Evolutionary conservation across 768 basidiomycete genomes (phyloP), one percentile per base, ranked within the genome.

Genomic region (Amanita molliuscula): DNA sequence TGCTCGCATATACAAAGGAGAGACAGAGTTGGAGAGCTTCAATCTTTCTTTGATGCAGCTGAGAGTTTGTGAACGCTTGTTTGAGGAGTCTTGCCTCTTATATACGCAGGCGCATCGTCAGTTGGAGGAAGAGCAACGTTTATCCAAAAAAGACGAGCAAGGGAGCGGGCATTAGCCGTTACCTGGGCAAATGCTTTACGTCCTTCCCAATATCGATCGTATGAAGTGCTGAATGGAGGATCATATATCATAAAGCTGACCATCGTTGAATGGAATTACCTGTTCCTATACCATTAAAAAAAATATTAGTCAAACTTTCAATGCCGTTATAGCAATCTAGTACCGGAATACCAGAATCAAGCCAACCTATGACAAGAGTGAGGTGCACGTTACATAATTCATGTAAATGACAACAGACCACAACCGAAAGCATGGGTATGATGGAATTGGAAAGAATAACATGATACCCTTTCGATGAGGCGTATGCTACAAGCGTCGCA

Each of bases 181-280:
- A 94, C 62, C 6, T 78, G 58, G 0, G 84, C 81, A 59, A 93
- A 93, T 37, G 81, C 78, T 64, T 88, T 95, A 55, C 93, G 74
- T 43, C 92, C 93, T 69, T 93, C 91, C 75, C 82, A 88, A 58
- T 82, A 90, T 29, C 88, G 81, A 58, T 91, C 87, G 57, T 90
- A 92, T 6, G 87, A 89, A 20, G 87, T 90, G 46, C 83, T 88
- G 50, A 55, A 53, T 44, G 47, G 16, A 33, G 16, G 11, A 15
- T 6, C 3, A 15, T 15, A 31, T 15, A 36, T 29, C 16, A 28
- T 29, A 44, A 29, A 9, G 29, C 3, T 20, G n/a, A 23, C 13
- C 10, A 23, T 21, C 1, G 26, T 16, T 11, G 7, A 34, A 26
- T 23, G 16, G 5, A 41, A 35, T 58, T 62, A 82, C 85, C 82